Conservation (phyloP, 1,284 basidiomycete genomes). For the Volvariella surrecta region DNA sequence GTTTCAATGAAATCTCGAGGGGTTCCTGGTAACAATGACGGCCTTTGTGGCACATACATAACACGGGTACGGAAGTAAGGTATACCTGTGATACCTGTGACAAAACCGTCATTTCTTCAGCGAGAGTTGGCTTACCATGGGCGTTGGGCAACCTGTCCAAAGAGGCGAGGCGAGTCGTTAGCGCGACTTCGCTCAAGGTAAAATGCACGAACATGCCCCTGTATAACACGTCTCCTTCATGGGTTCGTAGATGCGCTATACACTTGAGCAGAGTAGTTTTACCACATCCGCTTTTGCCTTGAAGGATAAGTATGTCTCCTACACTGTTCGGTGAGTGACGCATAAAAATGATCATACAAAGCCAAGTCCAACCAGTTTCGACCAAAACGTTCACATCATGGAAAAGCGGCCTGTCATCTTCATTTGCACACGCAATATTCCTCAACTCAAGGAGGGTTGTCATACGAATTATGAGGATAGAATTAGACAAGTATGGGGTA, state of each 20-base stretch:
- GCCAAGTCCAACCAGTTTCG: conserved; percentile 32
- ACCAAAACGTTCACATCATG: conserved; percentile 50
- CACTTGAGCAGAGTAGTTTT: conserved; percentile 82
- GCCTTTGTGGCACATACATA: conserved; percentile 79
- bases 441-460: conserved; percentile 32
- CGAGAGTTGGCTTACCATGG: conserved; percentile 27
- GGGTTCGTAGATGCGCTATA: conserved; percentile 69
- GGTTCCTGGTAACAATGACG: conserved; percentile 74
- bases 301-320: conserved; percentile 63
- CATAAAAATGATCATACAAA: conserved; percentile 1
- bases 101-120: conserved; percentile 39
- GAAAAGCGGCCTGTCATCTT: conserved; percentile 42
- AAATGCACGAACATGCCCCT: conserved; percentile 45
- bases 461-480: too few species aligned
- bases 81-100: conserved; percentile 40
- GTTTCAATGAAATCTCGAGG: conserved; percentile 64
- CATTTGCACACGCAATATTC: conserved; percentile 32
- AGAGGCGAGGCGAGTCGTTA: background rate
- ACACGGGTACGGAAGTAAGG: conserved; percentile 71
- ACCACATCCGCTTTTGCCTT: conserved; percentile 63
- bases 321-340: background rate
- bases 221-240: conserved; percentile 57
- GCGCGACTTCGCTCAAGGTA: background rate
- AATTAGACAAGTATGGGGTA: conserved; percentile 3
- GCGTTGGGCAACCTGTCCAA: background rate